Evolutionary conservation across 2,329 filamentous ascomycete genomes (phyloP).

Genomic region (Microdochium bolleyi): DNA sequence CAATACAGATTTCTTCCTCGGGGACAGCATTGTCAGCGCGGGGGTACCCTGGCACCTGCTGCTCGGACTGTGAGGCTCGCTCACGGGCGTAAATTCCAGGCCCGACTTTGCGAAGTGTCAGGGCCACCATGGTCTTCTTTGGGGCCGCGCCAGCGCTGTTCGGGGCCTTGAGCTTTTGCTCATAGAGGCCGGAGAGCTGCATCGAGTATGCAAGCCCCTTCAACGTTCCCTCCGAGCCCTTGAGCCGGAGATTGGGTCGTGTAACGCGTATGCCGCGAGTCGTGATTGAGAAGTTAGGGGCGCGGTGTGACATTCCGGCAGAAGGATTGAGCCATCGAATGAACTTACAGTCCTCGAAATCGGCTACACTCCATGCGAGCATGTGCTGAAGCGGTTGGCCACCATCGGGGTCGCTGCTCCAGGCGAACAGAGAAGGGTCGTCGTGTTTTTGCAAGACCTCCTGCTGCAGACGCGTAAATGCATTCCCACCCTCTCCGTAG

Average conservation of each 20-base stretch:
- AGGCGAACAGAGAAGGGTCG: background rate
- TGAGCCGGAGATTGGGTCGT: background rate
- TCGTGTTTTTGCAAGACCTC: background rate
- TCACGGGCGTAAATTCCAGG: background rate
- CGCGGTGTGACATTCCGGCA: background rate
- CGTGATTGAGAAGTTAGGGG: background rate
- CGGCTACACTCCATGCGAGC: background rate
- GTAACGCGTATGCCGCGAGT: background rate
- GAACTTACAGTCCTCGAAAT: background rate
- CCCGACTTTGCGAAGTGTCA: background rate
- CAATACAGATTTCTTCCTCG: background rate
- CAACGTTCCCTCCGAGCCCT: too few relatives aligned
- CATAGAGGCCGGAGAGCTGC: background rate
- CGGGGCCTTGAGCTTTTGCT: background rate
- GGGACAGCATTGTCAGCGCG: background rate
- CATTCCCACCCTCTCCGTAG: slow-evolving; percentile 6
- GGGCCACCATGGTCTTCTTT: background rate
- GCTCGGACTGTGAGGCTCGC: background rate
- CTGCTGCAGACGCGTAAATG: background rate
- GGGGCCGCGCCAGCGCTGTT: too few relatives aligned
- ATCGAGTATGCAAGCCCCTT: background rate
- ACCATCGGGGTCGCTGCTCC: background rate
- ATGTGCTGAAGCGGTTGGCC: background rate
- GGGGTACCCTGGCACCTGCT: background rate
- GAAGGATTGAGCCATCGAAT: background rate